phyloP scores from a whole-genome alignment of 495 filamentous ascomycete genomes.

The Peziza echinospora region DNA sequence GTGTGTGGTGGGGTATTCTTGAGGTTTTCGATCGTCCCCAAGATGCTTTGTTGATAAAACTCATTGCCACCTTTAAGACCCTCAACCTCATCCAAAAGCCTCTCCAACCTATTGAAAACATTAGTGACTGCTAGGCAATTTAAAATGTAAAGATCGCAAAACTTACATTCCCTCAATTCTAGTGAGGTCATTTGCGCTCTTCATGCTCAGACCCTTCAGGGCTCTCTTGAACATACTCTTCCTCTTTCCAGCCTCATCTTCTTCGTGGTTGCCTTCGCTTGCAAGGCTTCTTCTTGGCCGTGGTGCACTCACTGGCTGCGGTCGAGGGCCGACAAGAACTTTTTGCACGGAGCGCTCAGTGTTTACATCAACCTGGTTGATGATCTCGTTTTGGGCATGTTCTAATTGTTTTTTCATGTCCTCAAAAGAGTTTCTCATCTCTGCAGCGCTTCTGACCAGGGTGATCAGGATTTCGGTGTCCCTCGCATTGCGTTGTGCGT shows the following conservation, averaged over 20 bases:
- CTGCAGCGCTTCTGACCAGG: constrained; percentile 76
- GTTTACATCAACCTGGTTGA: constrained; percentile 62
- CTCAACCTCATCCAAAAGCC: constrained; percentile 78
- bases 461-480: constrained; percentile 95
- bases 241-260: constrained; percentile 61
- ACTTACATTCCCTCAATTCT: constrained; percentile 75
- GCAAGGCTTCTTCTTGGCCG: constrained; percentile 33
- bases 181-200: constrained; percentile 65
- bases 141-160: background rate
- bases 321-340: constrained; percentile 69
- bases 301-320: constrained; percentile 43
- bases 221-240: constrained; percentile 80
- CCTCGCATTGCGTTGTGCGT: constrained; percentile 86
- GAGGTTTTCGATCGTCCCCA: constrained; percentile 16
- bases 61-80: constrained; percentile 45
- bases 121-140: constrained; percentile 9
- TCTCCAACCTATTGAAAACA: constrained; percentile 34
- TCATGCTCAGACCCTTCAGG: constrained; percentile 65
- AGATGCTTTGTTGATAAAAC: constrained; percentile 21
- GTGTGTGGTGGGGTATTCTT: constrained; percentile 8
- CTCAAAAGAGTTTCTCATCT: constrained; percentile 94
- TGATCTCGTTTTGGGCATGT: constrained; percentile 64
- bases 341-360: constrained; percentile 66
- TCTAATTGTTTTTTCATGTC: constrained; percentile 85
- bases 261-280: constrained; percentile 36